Evolutionary conservation across 2,329 filamentous ascomycete species (phyloP).

Genomic region (Penicillium sp.): DNA sequence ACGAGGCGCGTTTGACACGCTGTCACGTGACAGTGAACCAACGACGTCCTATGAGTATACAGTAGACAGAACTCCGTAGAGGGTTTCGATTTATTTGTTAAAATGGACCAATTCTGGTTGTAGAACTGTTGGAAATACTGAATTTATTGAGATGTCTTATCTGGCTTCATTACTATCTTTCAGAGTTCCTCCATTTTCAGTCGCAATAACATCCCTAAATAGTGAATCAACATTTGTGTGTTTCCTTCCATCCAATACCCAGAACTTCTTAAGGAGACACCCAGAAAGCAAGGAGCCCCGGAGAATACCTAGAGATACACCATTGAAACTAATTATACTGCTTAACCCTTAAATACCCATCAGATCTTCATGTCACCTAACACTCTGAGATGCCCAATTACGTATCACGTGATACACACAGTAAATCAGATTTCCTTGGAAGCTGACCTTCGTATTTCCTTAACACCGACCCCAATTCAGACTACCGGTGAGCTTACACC

Average conservation of each 20-base stretch:
- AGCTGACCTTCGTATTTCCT: not conserved
- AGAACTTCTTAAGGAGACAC: too few relatives aligned
- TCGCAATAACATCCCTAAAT: too few relatives aligned
- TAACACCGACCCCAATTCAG: not conserved
- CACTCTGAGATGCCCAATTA: not conserved
- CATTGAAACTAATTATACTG: not conserved
- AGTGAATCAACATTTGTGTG: not conserved
- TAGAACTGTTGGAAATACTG: not conserved
- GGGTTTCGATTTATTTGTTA: too few relatives aligned
- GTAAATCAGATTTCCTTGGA: not conserved
- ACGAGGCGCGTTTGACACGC: conserved; percentile 1
- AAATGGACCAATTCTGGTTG: not conserved
- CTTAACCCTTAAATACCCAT: not conserved
- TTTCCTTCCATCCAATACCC: not conserved
- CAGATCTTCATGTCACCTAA: not conserved
- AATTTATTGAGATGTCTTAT: not conserved
- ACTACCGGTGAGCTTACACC: not conserved
- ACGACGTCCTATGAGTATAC: not conserved
- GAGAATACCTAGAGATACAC: too few relatives aligned
- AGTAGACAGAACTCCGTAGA: too few relatives aligned
- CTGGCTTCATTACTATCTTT: too few relatives aligned
- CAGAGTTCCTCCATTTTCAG: too few relatives aligned
- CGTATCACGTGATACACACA: not conserved
- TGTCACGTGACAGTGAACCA: not conserved
- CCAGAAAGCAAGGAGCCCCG: too few relatives aligned